These are phyloP conservation scores for Parachaetomium inaequale DNA, from an alignment of 495 filamentous ascomycete species.

Conservation along the genomic window DNA sequence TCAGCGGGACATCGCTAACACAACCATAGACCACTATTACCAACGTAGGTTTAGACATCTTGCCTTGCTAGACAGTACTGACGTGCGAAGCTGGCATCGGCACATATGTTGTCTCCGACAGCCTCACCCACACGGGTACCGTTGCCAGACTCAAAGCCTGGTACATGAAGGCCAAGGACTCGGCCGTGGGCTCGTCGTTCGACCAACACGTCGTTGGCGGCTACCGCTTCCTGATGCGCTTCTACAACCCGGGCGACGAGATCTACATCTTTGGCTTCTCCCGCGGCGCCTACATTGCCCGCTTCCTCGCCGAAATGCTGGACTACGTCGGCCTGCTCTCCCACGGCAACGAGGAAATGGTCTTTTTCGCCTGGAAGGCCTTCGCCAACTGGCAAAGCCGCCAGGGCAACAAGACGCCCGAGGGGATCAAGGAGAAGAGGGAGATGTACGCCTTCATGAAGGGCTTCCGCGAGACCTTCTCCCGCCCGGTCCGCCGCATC, in stretches of 20 bases:
- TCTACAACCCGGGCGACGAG: constrained; percentile 74
- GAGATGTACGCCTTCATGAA: constrained; percentile 74
- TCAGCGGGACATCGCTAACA: neutral
- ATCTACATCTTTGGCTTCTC: constrained; percentile 84
- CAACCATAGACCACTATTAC: constrained; percentile 60
- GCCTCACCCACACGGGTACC: constrained; percentile 61
- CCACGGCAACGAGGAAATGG: constrained; percentile 85
- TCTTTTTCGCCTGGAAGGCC: constrained; percentile 81
- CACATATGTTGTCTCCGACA: constrained; percentile 71
- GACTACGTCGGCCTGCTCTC: constrained; percentile 76
- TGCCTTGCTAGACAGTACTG: constrained; percentile 14
- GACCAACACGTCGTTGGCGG: constrained; percentile 79
- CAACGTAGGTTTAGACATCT: constrained; percentile 46
- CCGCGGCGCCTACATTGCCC: constrained; percentile 80
- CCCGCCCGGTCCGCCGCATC: constrained; percentile 69
- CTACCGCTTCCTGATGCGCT: constrained; percentile 86
- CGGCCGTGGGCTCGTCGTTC: constrained; percentile 78
- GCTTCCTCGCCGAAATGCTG: constrained; percentile 84
- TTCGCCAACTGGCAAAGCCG: constrained; percentile 82
- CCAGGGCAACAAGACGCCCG: constrained; percentile 51
- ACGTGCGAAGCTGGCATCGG: constrained; percentile 67
- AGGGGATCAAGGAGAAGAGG: constrained; percentile 54
- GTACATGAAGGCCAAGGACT: constrained; percentile 80
- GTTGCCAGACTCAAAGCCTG: constrained; percentile 66
- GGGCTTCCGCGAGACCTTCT: constrained; percentile 81